A percentile compares a stretch with the other conserved stretches of the same genome.
These are phyloP conservation scores for Plasmodium cynomolgi DNA, from an alignment of 169 alveolate species.

Conservation along the genomic window DNA sequence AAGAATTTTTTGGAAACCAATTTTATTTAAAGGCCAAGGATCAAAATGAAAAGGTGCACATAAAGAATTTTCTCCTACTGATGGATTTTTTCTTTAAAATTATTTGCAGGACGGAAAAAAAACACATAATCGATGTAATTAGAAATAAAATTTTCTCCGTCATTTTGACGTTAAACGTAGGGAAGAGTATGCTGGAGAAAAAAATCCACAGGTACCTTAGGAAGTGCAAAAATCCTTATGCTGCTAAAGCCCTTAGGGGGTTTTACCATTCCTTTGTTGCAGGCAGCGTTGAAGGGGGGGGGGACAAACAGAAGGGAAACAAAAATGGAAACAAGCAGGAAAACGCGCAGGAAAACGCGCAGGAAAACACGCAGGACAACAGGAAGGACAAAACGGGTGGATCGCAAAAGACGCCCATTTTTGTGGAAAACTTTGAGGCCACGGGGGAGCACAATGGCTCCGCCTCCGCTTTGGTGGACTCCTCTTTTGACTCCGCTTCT, in stretches of 20 bases:
- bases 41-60: conserved; percentile 1
- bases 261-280: conserved; percentile 11
- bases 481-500: neutral
- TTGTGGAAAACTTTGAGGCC: conserved; percentile 15
- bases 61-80: conserved; percentile 35
- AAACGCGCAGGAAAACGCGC: no score
- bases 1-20: conserved; percentile 52
- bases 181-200: neutral
- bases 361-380: neutral
- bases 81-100: conserved; percentile 56
- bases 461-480: neutral
- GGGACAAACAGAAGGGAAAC: neutral
- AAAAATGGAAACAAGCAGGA: no score
- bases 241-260: neutral
- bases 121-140: conserved; percentile 25
- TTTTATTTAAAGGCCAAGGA: conserved; percentile 40
- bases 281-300: neutral
- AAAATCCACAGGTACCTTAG: conserved; percentile 6
- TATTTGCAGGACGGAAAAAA: conserved; percentile 28
- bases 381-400: neutral
- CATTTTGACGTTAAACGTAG: conserved; percentile 18
- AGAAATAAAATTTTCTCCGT: conserved; percentile 24
- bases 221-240: conserved; percentile 21
- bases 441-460: neutral
- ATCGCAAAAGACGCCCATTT: neutral